Evolutionary conservation across 768 basidiomycete species (phyloP).

Genomic region (Pleurotus cornucopiae): DNA sequence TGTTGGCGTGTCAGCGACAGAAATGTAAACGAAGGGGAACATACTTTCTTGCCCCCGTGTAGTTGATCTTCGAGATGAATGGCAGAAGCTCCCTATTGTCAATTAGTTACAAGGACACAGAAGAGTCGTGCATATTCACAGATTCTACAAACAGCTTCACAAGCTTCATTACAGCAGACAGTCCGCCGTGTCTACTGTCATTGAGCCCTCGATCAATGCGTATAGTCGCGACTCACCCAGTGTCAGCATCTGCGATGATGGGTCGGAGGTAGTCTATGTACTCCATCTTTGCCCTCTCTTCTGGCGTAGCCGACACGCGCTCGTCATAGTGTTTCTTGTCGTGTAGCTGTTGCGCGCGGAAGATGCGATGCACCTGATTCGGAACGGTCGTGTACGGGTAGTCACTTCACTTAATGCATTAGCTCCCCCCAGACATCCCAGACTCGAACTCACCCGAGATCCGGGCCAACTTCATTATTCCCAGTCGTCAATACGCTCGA

Average conservation of each 20-base stretch:
- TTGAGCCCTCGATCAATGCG: conserved; percentile 12
- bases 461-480: conserved; percentile 89
- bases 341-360: conserved; percentile 88
- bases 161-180: conserved; percentile 93
- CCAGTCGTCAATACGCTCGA: conserved; percentile 86
- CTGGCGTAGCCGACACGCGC: conserved; percentile 59
- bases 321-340: conserved; percentile 93
- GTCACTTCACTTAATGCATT: conserved; percentile 45
- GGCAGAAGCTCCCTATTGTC: conserved; percentile 71
- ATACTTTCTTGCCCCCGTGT: conserved; percentile 88
- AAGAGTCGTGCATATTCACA: conserved; percentile 29
- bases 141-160: conserved; percentile 94
- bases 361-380: conserved; percentile 89
- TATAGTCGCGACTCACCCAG: conserved; percentile 56
- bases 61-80: conserved; percentile 94
- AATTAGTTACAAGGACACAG: neutral
- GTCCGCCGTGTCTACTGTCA: conserved; percentile 72
- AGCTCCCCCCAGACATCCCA: neutral
- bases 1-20: conserved; percentile 18
- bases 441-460: conserved; percentile 66
- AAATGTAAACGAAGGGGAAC: neutral
- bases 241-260: conserved; percentile 93
- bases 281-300: conserved; percentile 64
- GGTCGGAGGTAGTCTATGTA: conserved; percentile 88
- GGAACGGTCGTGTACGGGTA: conserved; percentile 97